Conservation (phyloP, 345 rosid genomes). For the Schrenkiella parvula region DNA sequence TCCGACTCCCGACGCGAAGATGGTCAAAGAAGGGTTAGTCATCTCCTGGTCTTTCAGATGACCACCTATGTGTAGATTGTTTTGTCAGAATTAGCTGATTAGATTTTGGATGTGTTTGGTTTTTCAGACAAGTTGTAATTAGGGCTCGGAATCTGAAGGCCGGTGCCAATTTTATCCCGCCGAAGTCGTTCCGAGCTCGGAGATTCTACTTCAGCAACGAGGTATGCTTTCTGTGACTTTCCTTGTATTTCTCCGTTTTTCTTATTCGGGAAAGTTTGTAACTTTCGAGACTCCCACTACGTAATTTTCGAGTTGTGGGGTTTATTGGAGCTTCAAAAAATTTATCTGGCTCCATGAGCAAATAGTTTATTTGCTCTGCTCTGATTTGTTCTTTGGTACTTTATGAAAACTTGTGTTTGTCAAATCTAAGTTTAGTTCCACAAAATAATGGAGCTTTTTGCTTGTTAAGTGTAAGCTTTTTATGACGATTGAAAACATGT, state of each 20-base stretch:
- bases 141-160: constrained; percentile 87
- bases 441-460: neutral
- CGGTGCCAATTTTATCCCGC: constrained; percentile 79
- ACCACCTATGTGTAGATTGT: neutral
- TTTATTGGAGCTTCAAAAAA: neutral
- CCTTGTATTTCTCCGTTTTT: neutral
- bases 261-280: neutral
- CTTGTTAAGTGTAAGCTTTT: neutral
- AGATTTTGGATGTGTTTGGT: neutral
- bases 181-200: constrained; percentile 83
- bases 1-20: constrained; percentile 72
- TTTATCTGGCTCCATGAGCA: neutral
- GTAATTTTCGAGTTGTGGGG: neutral
- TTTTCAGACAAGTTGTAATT: constrained; percentile 66
- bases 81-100: neutral
- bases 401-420: neutral
- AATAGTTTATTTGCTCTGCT: neutral
- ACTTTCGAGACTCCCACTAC: neutral
- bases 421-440: neutral
- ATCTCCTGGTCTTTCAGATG: neutral
- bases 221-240: constrained; percentile 38
- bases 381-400: neutral
- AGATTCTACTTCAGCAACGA: constrained; percentile 78
- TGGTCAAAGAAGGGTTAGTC: constrained; percentile 77
- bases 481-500: neutral